Evolutionary conservation across 331 rosid species (phyloP).

Genomic region (Dryas integrifolia): DNA sequence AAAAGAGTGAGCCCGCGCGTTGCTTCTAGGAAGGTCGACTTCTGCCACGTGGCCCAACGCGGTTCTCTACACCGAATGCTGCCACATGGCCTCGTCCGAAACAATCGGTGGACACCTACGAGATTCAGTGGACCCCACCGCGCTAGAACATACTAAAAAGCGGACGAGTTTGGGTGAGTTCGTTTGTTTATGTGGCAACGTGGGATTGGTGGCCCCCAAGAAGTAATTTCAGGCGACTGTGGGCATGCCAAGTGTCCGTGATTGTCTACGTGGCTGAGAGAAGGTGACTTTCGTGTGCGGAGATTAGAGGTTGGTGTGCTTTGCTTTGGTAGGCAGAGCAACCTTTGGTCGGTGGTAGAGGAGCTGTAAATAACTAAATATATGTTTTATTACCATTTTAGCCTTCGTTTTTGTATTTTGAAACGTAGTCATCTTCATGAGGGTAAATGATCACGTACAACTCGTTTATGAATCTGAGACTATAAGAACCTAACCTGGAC

Average conservation of each 20-base stretch:
- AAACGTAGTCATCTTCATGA: background rate
- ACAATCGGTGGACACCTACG: background rate
- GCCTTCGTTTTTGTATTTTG: background rate
- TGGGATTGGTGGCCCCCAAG: background rate
- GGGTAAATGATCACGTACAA: no score
- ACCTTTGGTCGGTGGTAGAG: conserved; percentile 22
- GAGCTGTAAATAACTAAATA: background rate
- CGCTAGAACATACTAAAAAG: background rate
- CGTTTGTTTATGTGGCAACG: background rate
- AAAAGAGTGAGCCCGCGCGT: background rate
- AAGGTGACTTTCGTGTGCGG: conserved; percentile 19
- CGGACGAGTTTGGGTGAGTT: background rate
- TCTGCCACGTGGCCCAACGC: conserved; percentile 27
- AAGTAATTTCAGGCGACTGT: conserved; percentile 6
- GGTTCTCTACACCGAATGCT: background rate
- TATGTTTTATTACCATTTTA: background rate
- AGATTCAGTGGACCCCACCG: conserved; percentile 20
- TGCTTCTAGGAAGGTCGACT: conserved; percentile 25
- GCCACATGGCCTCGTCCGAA: background rate
- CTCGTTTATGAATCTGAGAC: no score
- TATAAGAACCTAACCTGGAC: background rate
- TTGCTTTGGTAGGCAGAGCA: background rate
- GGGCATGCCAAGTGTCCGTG: conserved; percentile 27
- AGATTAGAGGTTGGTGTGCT: background rate
- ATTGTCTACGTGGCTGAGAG: conserved; percentile 22